Evolutionary conservation across 208 protist genomes (phyloP), one percentile per base, ranked within the genome.

Genomic region (Acanthamoeba lenticulata): DNA sequence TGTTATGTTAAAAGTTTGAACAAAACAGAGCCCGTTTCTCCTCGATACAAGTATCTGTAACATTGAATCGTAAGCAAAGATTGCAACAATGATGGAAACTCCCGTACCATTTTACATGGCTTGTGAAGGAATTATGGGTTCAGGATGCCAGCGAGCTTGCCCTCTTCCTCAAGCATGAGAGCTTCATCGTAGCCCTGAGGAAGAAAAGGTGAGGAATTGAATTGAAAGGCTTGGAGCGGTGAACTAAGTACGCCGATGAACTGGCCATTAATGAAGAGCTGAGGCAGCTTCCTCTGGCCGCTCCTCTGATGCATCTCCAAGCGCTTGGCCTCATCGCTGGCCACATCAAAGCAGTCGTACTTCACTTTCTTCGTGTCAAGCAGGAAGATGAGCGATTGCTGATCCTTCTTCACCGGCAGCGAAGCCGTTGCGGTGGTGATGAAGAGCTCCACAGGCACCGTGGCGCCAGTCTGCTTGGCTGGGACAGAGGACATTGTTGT

Each of bases 271-370:
- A 90, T 67, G 55, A 90, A 90, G 19, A 90, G 83, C 49, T 90
- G 83, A 65, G 83, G 83, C 13, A 90, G 83, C 83, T 90, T 90
- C 83, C 55, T 90, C 32, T 90, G 83, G 34, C 83, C 83, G 55
- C 83, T 90, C 55, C 83, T 90, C 83, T 90, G 83, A 32, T 90
- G 83, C 83, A 90, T 90, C 38, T 90, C 83, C 29, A 65, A 27
- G n/a, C 55, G 45, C 83, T 90, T 90, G n/a, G 45, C 24, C 83
- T 90, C 83, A 44, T 90, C 55, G 83, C 83, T 90, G 49, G 83
- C 83, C 32, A 90, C 83, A 42, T 90, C 83, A 34, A 45, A 90
- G 49, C 55, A 57, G 15, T 90, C 83, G 49, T 90, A 90, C 49
- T 90, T 90, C 0, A 90, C 83, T 32, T 90, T 90, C 83, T 90